Evolutionary conservation across 495 filamentous ascomycete species (phyloP), one percentile per base, ranked within the genome.

Genomic region (Cetradonia linearis): DNA sequence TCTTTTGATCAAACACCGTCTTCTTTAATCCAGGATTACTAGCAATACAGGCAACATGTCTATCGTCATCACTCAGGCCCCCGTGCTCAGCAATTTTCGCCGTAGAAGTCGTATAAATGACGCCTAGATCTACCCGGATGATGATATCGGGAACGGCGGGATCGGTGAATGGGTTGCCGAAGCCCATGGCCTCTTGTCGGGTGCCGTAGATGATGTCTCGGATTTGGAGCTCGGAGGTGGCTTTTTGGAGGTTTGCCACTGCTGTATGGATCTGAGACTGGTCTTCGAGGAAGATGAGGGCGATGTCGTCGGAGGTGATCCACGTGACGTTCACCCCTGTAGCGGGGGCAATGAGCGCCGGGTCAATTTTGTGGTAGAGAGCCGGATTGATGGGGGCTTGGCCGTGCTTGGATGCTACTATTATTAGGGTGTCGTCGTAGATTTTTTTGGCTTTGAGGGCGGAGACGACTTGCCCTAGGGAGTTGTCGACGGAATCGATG

Each of bases 121-220:
- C 65, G 44, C 70, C 72, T 2, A 63, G 23, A 25, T 67, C 48
- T 7, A 70, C 70, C 27, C 55, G 40, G 8, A 74, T 63, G 28
- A 74, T 73, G 60, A 74, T 69, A 58, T 74, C 67, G 1, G 72
- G 72, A 14, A 74, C 72, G 18, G 68, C 66, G 9, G 72, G 71
- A 46, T 71, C 72, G 18, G 34, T 67, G 10, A 42, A 31, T 0
- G 70, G 72, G 53, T 70, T 46, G 36, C 72, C 72, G 60, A 70
- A 73, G 13, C 71, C 66, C n/a, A 62, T 31, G 20, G 47, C 52
- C 31, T 40, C 31, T 16, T 36, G 49, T 23, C 49, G 59, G 1
- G 38, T 13, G 11, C 65, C 68, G 44, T 56, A 73, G 44, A 70
- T 69, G 56, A 72, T 71, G 36, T 67, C 61, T 28, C 56, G 20